phyloP scores from a whole-genome alignment of 345 rosid genomes.

The Populus alba region DNA sequence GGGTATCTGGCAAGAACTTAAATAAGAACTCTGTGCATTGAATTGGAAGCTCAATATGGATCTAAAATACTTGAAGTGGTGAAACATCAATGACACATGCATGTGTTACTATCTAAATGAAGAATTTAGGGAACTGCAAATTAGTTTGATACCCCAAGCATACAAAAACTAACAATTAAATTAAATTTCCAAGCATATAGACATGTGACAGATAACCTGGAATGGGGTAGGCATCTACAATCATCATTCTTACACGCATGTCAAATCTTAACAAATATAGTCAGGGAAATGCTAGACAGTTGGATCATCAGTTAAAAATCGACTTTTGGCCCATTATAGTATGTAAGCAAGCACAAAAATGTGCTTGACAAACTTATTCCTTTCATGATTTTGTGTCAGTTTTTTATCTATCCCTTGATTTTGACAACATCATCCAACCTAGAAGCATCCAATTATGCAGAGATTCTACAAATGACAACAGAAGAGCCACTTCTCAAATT shows the following conservation, averaged over 20 bases:
- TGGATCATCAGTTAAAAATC: background rate
- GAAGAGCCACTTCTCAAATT: slow-evolving; percentile 11
- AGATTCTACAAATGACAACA: background rate
- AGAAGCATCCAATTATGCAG: slow-evolving; percentile 2
- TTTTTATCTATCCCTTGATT: background rate
- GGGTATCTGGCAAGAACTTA: slow-evolving; percentile 13
- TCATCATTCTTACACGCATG: background rate
- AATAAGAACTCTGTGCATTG: background rate
- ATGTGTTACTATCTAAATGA: background rate
- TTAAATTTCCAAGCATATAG: background rate
- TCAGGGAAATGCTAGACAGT: background rate
- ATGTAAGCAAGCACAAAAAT: background rate
- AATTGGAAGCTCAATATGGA: background rate
- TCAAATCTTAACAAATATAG: background rate
- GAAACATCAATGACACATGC: background rate
- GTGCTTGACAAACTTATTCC: background rate
- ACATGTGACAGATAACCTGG: slow-evolving; percentile 7
- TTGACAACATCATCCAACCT: background rate
- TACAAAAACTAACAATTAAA: background rate
- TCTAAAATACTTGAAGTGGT: background rate
- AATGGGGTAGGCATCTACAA: background rate
- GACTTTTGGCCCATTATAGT: background rate
- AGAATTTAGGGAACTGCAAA: background rate
- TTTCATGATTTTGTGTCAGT: background rate
- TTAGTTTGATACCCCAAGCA: no score